Conservation (phyloP, 768 basidiomycete species). For the Pluteus cervinus region DNA sequence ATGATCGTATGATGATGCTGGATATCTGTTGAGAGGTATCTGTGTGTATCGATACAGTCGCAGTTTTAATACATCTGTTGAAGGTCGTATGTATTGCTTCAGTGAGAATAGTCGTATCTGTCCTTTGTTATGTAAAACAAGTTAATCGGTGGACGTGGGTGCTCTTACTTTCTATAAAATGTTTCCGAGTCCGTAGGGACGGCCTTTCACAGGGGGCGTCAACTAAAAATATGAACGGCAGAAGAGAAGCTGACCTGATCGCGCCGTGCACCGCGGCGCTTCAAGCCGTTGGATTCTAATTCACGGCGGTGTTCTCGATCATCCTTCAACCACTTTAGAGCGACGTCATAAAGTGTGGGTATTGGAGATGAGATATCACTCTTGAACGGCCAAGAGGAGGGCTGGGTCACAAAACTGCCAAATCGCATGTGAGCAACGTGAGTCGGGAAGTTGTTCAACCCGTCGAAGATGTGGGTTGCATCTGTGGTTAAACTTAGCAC, state of each 20-base stretch:
- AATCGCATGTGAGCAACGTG: constrained; percentile 89
- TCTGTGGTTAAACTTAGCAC: constrained; percentile 37
- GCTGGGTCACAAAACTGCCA: constrained; percentile 63
- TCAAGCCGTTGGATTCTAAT: constrained; percentile 52
- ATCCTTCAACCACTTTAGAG: constrained; percentile 82
- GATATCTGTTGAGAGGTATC: no score
- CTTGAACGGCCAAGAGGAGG: constrained; percentile 59
- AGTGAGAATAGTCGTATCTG: constrained; percentile 55
- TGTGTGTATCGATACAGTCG: no score
- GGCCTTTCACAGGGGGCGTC: constrained; percentile 26
- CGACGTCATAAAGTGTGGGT: constrained; percentile 73
- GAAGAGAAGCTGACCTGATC: constrained; percentile 39
- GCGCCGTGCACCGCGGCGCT: constrained; percentile 53
- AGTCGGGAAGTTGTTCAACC: constrained; percentile 85
- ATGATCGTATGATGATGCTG: no score
- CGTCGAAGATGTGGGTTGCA: constrained; percentile 97
- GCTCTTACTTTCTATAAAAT: constrained; percentile 83
- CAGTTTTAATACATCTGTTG: no score
- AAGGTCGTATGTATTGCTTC: no score
- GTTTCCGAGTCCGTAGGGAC: constrained; percentile 73
- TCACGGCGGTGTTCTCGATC: constrained; percentile 64
- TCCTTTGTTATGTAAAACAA: neutral
- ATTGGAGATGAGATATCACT: constrained; percentile 21
- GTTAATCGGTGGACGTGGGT: neutral
- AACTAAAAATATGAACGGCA: constrained; percentile 1